These are phyloP conservation scores for Mimosa bimucronata DNA, from an alignment of 306 rosid species.

Conservation along the genomic window DNA sequence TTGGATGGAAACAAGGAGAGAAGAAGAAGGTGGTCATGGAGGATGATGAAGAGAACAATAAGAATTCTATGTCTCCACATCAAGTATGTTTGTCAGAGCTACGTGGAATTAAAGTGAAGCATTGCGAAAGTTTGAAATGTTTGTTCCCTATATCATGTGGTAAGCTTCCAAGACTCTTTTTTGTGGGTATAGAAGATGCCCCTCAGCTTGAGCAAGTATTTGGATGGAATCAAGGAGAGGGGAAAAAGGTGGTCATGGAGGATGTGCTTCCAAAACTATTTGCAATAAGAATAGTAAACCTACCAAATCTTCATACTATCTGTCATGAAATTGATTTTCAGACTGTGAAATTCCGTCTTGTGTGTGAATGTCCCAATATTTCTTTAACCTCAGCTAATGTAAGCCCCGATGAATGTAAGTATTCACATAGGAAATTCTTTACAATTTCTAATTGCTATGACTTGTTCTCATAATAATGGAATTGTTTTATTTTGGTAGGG, in stretches of 20 bases:
- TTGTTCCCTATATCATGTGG: background rate
- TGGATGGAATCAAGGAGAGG: background rate
- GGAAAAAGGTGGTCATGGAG: background rate
- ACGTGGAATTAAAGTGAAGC: background rate
- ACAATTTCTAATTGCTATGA: too few species aligned
- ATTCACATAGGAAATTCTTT: too few species aligned
- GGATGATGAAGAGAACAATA: too few species aligned
- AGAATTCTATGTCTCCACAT: too few species aligned
- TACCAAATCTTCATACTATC: background rate
- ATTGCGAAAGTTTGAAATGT: background rate
- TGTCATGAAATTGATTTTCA: slow-evolving; percentile 10
- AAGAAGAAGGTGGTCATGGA: background rate
- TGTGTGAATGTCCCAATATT: too few species aligned
- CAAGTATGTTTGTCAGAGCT: background rate
- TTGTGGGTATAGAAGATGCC: slow-evolving; percentile 5
- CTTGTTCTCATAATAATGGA: too few species aligned
- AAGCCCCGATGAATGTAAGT: too few species aligned
- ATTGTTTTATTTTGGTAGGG: too few species aligned
- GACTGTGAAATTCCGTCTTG: too few species aligned
- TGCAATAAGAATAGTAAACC: background rate
- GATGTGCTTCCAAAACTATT: background rate
- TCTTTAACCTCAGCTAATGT: too few species aligned
- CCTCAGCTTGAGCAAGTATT: background rate
- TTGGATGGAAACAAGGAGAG: background rate
- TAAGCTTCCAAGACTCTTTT: slow-evolving; percentile 4